These are phyloP conservation scores for Diplodia scrobiculata DNA, from an alignment of 2,329 filamentous ascomycete genomes.

Conservation along the genomic window DNA sequence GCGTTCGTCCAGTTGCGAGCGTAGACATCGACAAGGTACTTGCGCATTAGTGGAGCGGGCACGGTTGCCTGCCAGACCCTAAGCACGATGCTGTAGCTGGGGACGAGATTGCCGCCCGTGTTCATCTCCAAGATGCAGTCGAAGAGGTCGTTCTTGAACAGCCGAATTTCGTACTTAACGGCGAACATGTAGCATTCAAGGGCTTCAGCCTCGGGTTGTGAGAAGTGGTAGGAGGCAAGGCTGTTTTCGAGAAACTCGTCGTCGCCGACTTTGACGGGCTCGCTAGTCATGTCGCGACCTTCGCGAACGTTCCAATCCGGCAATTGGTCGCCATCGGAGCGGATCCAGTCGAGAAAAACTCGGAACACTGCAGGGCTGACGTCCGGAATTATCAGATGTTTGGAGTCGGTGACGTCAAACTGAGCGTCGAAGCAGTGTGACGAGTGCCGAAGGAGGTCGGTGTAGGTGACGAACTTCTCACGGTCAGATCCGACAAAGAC, in stretches of 20 bases:
- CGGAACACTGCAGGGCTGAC: not conserved
- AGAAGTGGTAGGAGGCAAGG: not conserved
- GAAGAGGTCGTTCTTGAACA: slow-evolving; percentile 20
- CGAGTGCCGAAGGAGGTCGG: slow-evolving; percentile 1
- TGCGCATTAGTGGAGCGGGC: not conserved
- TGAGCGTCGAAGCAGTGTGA: not conserved
- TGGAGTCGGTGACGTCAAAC: not conserved
- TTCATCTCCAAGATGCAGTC: slow-evolving; percentile 18
- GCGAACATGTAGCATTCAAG: slow-evolving; percentile 26
- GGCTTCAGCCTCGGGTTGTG: slow-evolving; percentile 1
- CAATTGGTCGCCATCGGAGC: not conserved
- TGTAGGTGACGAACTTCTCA: not conserved
- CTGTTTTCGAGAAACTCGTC: not conserved
- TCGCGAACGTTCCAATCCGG: not conserved
- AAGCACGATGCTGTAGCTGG: slow-evolving; percentile 15
- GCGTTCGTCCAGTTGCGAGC: slow-evolving; percentile 7
- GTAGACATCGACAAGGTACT: slow-evolving; percentile 11
- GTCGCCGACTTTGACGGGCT: not conserved
- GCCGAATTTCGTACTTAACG: not conserved
- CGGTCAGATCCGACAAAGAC: not conserved
- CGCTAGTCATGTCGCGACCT: not conserved
- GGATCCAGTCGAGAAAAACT: slow-evolving; percentile 22
- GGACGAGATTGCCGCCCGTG: not conserved
- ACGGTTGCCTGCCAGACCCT: not conserved
- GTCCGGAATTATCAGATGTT: not conserved